Evolutionary conservation across 305 asterid genomes (phyloP), one percentile per base, ranked within the genome.

Genomic region (Fraxinus velutina): DNA sequence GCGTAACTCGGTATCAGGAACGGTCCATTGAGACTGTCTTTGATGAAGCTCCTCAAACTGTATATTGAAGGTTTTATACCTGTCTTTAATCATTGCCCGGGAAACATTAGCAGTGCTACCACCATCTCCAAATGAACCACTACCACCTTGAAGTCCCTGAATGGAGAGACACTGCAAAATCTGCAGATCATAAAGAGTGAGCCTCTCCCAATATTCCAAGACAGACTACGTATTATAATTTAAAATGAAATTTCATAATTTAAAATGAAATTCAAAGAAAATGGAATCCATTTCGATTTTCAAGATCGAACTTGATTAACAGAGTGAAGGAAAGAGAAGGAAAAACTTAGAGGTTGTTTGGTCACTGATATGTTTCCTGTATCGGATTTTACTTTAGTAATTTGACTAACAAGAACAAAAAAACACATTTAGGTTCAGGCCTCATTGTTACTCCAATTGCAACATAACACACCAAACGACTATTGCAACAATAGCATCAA

Each of bases 11-110:
- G 95, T 96, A 84, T 96, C 99, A 4, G 99, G 98, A 66, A 96
- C 98, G 0, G 98, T 96, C 99, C 99, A 96, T 79, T 94, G 98
- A 52, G 99, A 94, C 72, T 96, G 99, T 87, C 97, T 89, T 87
- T 96, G 98, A 88, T 96, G 99, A 79, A 96, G 90, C 90, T 96
- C 99, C 87, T 96, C 99, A 79, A 96, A 96, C 32, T 89, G 88
- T 39, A 85, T 17, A 85, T 96, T 96, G 90, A 96, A 96, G 19
- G 87, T 93, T 85, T 96, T 96, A 86, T 86, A 96, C 85, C 97
- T 91, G 82, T 96, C 99, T 85, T 96, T 96, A 84, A 96, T 94
- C 80, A 77, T 86, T 66, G 94, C 88, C 84, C 99, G 87, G 12
- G 99, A 94, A 33, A 94, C 90, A 3, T 92, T 90, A 55, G 80